Base-by-base conservation (phyloP, 257 asterid genomes). In the Euphrasia confusa region DNA sequence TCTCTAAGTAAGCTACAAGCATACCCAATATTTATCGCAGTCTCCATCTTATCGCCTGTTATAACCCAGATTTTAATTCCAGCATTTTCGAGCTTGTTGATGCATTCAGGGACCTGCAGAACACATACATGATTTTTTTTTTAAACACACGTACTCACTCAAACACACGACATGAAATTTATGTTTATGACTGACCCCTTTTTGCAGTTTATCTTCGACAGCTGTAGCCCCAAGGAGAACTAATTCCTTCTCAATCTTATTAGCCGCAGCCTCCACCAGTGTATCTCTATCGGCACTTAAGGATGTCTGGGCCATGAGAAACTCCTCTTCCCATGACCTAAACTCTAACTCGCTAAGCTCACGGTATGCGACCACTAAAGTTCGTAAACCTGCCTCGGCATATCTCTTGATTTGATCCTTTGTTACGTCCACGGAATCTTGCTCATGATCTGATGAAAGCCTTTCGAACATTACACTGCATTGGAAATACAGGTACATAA, bases 1-100 rank as follows among this genome's bases (percentile, higher is more conserved):
- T 86, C 90, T 70, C 96, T 81, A 67, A 93, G 71, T 77, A 93
- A 89, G 80, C 96, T 83, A 82, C 95, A 89, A 47, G 99, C 97
- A 66, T 71, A 89, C 99, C 99, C 99, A 64, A 89, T 92, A 72
- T 92, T 92, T 74, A 92, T 84, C 7, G 99, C 99, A 0, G 99
- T 92, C 83, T 92, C 99, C 99, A 89, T 89, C 83, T 92, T 87
- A 75, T 92, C 99, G 53, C 99, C 99, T 2, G 99, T 92, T 72
- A 92, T 84, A 75, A 92, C 95, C 99, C 99, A 92, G 68, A 92
- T 79, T 79, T 84, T 92, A 58, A 92, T 79, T 61, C 99, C 99
- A 37, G 99, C 96, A 54, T 60, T 67, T 65, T 84, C 88, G 33
- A 92, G 95, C 75, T 84, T 92, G 65, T 77, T 83, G 27, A 92